These are phyloP conservation scores for Salvia splendens DNA, from an alignment of 257 asterid genomes.

Conservation along the genomic window DNA sequence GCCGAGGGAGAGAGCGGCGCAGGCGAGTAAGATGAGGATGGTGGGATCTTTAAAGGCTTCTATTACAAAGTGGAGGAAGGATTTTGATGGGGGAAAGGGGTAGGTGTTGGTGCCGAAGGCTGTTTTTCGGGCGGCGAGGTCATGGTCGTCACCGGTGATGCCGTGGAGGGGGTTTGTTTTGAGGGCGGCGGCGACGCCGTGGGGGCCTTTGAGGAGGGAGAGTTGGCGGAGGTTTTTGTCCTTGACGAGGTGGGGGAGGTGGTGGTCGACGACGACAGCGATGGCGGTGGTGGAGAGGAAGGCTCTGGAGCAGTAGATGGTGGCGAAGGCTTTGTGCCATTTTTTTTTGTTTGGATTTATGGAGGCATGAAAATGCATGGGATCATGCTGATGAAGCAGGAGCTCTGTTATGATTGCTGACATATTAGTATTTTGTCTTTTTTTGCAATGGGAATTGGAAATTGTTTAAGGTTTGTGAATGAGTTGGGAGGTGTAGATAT, in stretches of 20 bases:
- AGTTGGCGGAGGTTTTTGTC: constrained; percentile 26
- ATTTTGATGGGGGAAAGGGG: constrained; percentile 19
- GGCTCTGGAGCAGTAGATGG: constrained; percentile 29
- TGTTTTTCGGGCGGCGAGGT: constrained; percentile 22
- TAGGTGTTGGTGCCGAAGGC: constrained; percentile 39
- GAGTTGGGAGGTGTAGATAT: too few species aligned
- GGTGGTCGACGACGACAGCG: constrained; percentile 23
- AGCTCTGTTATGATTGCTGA: too few species aligned
- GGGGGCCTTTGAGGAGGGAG: constrained; percentile 31
- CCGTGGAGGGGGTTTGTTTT: constrained; percentile 32
- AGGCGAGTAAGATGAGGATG: constrained; percentile 32
- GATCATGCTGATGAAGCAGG: too few species aligned
- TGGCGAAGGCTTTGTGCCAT: constrained; percentile 40
- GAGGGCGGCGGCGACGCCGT: constrained; percentile 24
- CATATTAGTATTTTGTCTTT: too few species aligned
- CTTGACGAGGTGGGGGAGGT: constrained; percentile 31
- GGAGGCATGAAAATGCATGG: not conserved
- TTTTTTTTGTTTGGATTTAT: constrained; percentile 25
- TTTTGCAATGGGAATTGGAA: too few species aligned
- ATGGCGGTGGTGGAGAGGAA: constrained; percentile 27
- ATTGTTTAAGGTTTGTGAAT: too few species aligned
- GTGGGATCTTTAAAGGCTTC: constrained; percentile 46
- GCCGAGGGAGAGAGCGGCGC: constrained; percentile 43
- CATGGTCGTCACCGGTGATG: constrained; percentile 26
- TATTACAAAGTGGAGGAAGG: constrained; percentile 29